Percentiles rank a stretch among this genome's conserved stretches.
Evolutionary conservation across 495 filamentous ascomycete genomes (phyloP).

Genomic region (Aspergillus cavernicola): DNA sequence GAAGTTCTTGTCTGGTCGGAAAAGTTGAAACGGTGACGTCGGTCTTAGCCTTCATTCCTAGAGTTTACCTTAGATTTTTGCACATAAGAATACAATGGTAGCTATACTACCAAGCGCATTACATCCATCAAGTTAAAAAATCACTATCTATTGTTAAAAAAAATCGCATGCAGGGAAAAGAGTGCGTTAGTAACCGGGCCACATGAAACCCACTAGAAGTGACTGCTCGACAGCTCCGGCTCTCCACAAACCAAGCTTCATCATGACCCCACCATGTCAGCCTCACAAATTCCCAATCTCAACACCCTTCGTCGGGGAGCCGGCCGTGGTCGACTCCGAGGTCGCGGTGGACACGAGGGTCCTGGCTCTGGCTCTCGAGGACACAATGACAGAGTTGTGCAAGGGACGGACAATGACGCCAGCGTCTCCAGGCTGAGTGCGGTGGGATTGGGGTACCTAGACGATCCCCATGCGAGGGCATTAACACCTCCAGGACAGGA

Average conservation of each 20-base stretch:
- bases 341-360: constrained; percentile 32
- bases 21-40: not conserved
- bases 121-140: no score
- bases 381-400: constrained; percentile 59
- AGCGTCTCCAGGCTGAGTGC: constrained; percentile 84
- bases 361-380: constrained; percentile 21
- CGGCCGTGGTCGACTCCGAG: constrained; percentile 42
- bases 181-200: not conserved
- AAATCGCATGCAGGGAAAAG: no score
- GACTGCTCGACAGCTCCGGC: not conserved
- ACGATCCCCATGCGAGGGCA: constrained; percentile 69
- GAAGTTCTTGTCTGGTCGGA: not conserved
- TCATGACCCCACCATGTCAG: constrained; percentile 53
- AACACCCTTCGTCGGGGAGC: constrained; percentile 58
- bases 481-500: constrained; percentile 53
- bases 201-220: not conserved
- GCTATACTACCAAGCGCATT: no score
- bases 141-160: no score
- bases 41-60: no score
- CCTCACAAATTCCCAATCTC: constrained; percentile 72
- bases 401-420: constrained; percentile 89
- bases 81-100: no score
- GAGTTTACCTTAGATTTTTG: not conserved
- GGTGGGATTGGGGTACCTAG: constrained; percentile 79
- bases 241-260: constrained; percentile 2